Evolutionary conservation across 805 yeast genomes (phyloP).

Genomic region (Danielia reshetovae): DNA sequence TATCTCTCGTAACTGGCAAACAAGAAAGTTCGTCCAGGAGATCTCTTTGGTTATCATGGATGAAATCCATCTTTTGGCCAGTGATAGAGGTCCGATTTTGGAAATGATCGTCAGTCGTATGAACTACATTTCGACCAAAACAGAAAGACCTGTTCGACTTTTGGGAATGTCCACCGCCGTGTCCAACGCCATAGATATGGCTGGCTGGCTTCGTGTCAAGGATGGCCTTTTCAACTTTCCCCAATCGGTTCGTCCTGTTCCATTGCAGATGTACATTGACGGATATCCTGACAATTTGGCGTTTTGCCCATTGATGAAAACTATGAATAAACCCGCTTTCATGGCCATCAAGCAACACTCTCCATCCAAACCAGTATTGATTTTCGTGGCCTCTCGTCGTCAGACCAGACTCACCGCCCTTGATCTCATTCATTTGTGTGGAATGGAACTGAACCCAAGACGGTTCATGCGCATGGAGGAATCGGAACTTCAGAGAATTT

Average conservation of each 20-base stretch:
- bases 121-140: slow-evolving; percentile 64
- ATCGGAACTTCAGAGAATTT: slow-evolving; percentile 48
- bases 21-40: slow-evolving; percentile 69
- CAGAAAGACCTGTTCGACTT: slow-evolving; percentile 57
- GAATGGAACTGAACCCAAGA: slow-evolving; percentile 72
- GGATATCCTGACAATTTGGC: slow-evolving; percentile 81
- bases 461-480: slow-evolving; percentile 67
- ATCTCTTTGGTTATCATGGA: slow-evolving; percentile 79
- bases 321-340: slow-evolving; percentile 86
- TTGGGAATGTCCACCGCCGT: slow-evolving; percentile 85
- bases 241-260: slow-evolving; percentile 79
- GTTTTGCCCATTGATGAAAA: slow-evolving; percentile 81
- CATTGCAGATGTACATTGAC: slow-evolving; percentile 81
- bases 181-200: slow-evolving; percentile 81
- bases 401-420: slow-evolving; percentile 79
- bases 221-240: slow-evolving; percentile 79
- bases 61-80: slow-evolving; percentile 77
- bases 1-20: slow-evolving; percentile 81
- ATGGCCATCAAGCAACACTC: slow-evolving; percentile 91
- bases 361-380: slow-evolving; percentile 75
- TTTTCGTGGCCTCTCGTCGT: slow-evolving; percentile 81
- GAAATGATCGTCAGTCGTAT: slow-evolving; percentile 88
- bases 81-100: slow-evolving; percentile 82
- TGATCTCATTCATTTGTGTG: slow-evolving; percentile 74
- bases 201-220: slow-evolving; percentile 74